Evolutionary conservation across 2,329 filamentous ascomycete genomes (phyloP).

Genomic region (Penicillium sp.): DNA sequence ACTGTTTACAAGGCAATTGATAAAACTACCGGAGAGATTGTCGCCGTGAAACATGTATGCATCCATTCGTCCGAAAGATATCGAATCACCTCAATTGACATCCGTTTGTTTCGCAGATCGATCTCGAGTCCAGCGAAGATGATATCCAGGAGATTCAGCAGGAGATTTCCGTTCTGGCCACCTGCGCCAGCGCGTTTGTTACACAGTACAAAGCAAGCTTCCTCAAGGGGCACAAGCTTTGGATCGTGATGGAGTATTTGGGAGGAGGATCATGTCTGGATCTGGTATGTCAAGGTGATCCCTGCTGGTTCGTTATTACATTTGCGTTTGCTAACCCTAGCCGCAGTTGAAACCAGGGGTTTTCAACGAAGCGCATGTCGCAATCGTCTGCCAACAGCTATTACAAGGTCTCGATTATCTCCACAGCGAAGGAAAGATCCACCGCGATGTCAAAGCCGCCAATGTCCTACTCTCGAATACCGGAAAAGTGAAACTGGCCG

Average conservation of each 20-base stretch:
- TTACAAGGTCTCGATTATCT: conserved; percentile 89
- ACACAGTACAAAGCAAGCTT: conserved; percentile 97
- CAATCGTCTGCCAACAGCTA: conserved; percentile 90
- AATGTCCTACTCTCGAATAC: conserved; percentile 90
- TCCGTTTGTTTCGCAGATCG: conserved; percentile 64
- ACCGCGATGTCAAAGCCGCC: conserved; percentile 94
- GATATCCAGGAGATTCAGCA: conserved; percentile 98
- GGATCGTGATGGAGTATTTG: conserved; percentile 99
- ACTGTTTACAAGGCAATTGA: conserved; percentile 97
- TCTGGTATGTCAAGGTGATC: conserved; percentile 59
- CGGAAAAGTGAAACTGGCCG: conserved; percentile 91
- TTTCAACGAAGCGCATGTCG: conserved; percentile 87
- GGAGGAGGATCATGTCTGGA: conserved; percentile 95
- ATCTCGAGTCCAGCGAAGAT: conserved; percentile 97
- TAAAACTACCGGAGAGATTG: conserved; percentile 82
- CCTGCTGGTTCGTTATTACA: background rate
- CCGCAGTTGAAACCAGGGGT: conserved; percentile 80
- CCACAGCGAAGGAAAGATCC: conserved; percentile 91
- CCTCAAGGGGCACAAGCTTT: conserved; percentile 92
- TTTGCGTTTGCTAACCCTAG: conserved; percentile 18
- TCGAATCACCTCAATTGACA: conserved; percentile 12
- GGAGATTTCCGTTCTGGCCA: conserved; percentile 92
- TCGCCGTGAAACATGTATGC: conserved; percentile 92
- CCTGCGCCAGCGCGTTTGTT: conserved; percentile 89
- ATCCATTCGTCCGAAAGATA: conserved; percentile 1